These are phyloP conservation scores for Oidium heveae DNA, from an alignment of 2,329 filamentous ascomycete species.

Conservation along the genomic window DNA sequence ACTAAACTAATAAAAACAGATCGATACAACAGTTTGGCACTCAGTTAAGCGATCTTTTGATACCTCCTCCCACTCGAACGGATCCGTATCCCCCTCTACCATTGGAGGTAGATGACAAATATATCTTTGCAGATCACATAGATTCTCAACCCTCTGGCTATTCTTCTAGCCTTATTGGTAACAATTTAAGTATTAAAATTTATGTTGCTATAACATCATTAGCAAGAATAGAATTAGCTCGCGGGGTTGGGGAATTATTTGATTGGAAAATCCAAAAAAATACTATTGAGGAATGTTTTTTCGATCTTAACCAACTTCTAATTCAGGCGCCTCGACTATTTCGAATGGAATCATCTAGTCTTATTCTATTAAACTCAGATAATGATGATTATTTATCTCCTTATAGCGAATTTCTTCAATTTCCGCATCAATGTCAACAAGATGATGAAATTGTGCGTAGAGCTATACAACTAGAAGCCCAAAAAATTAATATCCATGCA, in stretches of 20 bases:
- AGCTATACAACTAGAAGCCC: too few species aligned
- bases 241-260: constrained; percentile 52
- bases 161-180: constrained; percentile 50
- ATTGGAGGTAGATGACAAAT: constrained; percentile 62
- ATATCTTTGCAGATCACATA: constrained; percentile 46
- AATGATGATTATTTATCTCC: too few species aligned
- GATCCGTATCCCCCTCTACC: constrained; percentile 60
- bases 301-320: constrained; percentile 42
- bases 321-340: constrained; percentile 45
- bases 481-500: too few species aligned
- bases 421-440: too few species aligned
- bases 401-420: too few species aligned
- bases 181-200: constrained; percentile 54
- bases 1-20: constrained; percentile 17
- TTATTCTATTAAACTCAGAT: too few species aligned
- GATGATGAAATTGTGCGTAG: too few species aligned
- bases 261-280: constrained; percentile 55
- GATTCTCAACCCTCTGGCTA: constrained; percentile 41
- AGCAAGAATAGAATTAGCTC: constrained; percentile 57
- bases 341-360: too few species aligned
- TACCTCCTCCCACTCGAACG: constrained; percentile 48
- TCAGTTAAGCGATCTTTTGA: constrained; percentile 44
- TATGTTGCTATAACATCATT: constrained; percentile 61
- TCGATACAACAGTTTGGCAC: constrained; percentile 57
- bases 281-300: constrained; percentile 44